A percentile compares a stretch with the other conserved stretches of the same genome.
phyloP scores from a whole-genome alignment of 176 grass and related monocot species.

The Raddia distichophylla region DNA sequence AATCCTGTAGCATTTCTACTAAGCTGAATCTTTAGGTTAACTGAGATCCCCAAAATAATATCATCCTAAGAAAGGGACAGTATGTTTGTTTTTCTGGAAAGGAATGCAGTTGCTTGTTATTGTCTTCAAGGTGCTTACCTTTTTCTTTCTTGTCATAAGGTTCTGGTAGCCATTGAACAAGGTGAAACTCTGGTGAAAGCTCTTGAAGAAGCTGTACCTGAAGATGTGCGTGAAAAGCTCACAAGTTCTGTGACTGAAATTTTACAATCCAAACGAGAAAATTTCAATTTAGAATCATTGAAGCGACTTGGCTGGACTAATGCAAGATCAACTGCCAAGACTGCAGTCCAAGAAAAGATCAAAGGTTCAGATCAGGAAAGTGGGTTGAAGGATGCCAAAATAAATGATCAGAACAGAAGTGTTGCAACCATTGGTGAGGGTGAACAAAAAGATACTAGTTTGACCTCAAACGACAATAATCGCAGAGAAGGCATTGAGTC shows the following conservation, averaged over 20 bases:
- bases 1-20: not conserved
- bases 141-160: slow-evolving; percentile 58
- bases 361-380: slow-evolving; percentile 46
- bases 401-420: slow-evolving; percentile 47
- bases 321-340: slow-evolving; percentile 47
- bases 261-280: slow-evolving; percentile 65
- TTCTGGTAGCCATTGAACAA: slow-evolving; percentile 75
- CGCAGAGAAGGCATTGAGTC: slow-evolving; percentile 38
- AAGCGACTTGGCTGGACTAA: slow-evolving; percentile 56
- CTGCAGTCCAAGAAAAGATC: slow-evolving; percentile 54
- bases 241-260: slow-evolving; percentile 69
- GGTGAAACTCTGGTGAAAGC: slow-evolving; percentile 89
- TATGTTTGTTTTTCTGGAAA: not conserved
- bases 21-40: not conserved
- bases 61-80: not conserved
- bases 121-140: slow-evolving; percentile 29
- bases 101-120: not conserved
- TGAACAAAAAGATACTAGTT: slow-evolving; percentile 43
- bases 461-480: slow-evolving; percentile 44
- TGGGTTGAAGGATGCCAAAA: slow-evolving; percentile 45
- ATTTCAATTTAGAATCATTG: slow-evolving; percentile 69
- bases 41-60: not conserved
- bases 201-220: slow-evolving; percentile 95
- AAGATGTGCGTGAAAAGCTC: slow-evolving; percentile 92
- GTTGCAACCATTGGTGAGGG: slow-evolving; percentile 32